Evolutionary conservation across 176 grass and related monocot genomes (phyloP), one percentile per base, ranked within the genome.

Genomic region (Oryza officinalis): DNA sequence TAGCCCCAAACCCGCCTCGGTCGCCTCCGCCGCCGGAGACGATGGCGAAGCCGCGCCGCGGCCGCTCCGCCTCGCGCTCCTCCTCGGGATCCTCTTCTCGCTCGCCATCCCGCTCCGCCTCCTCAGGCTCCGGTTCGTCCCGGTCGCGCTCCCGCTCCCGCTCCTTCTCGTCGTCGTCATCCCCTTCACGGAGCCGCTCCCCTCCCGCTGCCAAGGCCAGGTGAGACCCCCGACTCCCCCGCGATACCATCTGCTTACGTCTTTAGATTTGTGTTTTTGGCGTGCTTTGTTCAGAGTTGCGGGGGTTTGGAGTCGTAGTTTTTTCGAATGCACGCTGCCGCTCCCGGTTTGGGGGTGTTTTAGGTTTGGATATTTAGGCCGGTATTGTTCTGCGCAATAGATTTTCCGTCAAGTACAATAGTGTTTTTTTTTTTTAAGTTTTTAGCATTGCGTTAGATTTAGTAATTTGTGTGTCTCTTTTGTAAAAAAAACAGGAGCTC

Each of bases 21-120:
- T 13, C 71, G n/a, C 57, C 27, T 8, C 28, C 67, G 70, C 69
- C 72, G 79, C 76, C 77, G 81, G 73, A 65, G 80, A 85, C 80
- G 72, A 97, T 99, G 97, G 89, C 91, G 88, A 99, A 96, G 81
- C 93, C 93, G 30, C 93, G 97, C 49, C 91, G 87, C 33, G 83
- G 89, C 6, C 69, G 81, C 67, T 90, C 90, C 22, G 85, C 69
- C 4, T 93, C 93, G 57, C 92, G 84, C 25, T 96, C 93, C 31
- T 82, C 87, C 49, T 97, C 95, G 22, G 88, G 92, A 0, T 81
- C 94, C 65, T 97, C 88, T 45, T 98, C 92, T 23, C 88, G 86
- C 57, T 94, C 91, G 8, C 63, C 47, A 2, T 93, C 91, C 31
- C 81, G 82, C 80, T 97, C 94, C 26, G 70, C 65, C 54, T 94